phyloP scores from a whole-genome alignment of 2,329 filamentous ascomycete species.

The Colletotrichum melonis region DNA sequence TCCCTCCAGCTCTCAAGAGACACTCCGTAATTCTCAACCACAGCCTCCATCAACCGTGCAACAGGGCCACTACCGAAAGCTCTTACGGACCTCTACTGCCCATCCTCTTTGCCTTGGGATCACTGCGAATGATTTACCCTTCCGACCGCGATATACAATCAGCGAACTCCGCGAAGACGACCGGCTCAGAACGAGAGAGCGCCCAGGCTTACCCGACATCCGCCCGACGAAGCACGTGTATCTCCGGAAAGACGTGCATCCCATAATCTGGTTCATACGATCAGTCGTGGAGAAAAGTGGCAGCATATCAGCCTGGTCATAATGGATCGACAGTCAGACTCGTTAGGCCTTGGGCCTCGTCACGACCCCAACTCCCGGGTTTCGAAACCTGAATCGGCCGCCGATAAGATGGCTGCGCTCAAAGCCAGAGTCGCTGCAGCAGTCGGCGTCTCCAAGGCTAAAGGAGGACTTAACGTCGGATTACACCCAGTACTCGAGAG shows the following conservation, averaged over 20 bases:
- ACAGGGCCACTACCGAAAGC: background rate
- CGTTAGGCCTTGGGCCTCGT: conserved; percentile 65
- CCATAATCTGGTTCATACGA: background rate
- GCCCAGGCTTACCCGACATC: background rate
- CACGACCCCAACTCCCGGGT: conserved; percentile 66
- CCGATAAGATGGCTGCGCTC: conserved; percentile 79
- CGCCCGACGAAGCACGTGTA: background rate
- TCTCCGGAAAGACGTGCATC: background rate
- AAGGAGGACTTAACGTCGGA: conserved; percentile 79
- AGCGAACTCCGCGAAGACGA: background rate
- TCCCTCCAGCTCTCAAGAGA: background rate
- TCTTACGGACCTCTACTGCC: background rate
- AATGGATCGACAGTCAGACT: conserved; percentile 66
- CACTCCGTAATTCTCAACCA: background rate
- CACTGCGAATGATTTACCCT: background rate
- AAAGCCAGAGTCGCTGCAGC: conserved; percentile 84
- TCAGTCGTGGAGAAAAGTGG: background rate
- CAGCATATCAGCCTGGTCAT: background rate
- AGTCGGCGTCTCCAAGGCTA: conserved; percentile 68
- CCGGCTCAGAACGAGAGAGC: background rate
- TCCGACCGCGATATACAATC: background rate
- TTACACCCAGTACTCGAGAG: conserved; percentile 80
- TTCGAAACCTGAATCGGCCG: conserved; percentile 66
- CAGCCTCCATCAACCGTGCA: background rate
- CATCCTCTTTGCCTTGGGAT: background rate